Evolutionary conservation across 169 alveolate genomes (phyloP).

Genomic region (Plasmodium malariae): DNA sequence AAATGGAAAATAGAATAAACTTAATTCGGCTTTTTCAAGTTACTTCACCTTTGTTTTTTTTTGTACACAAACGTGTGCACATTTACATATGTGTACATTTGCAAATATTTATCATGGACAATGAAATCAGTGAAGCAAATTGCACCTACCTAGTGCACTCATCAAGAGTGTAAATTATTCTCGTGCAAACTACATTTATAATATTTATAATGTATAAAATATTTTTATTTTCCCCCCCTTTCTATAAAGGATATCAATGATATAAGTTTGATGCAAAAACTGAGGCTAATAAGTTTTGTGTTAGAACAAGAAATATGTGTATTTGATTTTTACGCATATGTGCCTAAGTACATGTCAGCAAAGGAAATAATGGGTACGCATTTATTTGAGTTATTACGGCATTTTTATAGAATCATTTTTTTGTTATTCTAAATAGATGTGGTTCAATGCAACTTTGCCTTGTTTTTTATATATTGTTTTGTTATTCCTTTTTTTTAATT

Average conservation of each 20-base stretch:
- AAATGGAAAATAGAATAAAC: too few relatives aligned
- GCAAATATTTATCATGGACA: too few relatives aligned
- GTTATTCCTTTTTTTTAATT: neutral
- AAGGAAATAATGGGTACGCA: constrained; percentile 70
- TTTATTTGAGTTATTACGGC: neutral
- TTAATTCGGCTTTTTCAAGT: too few relatives aligned
- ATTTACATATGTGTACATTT: neutral
- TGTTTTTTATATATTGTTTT: neutral
- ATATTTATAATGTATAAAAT: too few relatives aligned
- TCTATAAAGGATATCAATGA: constrained; percentile 53
- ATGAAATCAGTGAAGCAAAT: too few relatives aligned
- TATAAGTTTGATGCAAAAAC: constrained; percentile 70
- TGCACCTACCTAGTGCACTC: too few relatives aligned
- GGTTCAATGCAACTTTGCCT: neutral
- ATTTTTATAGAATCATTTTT: neutral
- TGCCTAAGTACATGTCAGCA: constrained; percentile 71
- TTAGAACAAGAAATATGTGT: constrained; percentile 73
- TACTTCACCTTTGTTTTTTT: too few relatives aligned
- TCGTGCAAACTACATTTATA: too few relatives aligned
- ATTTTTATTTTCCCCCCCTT: neutral
- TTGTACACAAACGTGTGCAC: neutral
- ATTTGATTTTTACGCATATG: constrained; percentile 75
- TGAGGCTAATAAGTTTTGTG: constrained; percentile 63
- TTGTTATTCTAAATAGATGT: neutral
- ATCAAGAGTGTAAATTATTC: too few relatives aligned